Evolutionary conservation across 2,329 filamentous ascomycete species (phyloP).

Genomic region (Lecanosticta acicola): DNA sequence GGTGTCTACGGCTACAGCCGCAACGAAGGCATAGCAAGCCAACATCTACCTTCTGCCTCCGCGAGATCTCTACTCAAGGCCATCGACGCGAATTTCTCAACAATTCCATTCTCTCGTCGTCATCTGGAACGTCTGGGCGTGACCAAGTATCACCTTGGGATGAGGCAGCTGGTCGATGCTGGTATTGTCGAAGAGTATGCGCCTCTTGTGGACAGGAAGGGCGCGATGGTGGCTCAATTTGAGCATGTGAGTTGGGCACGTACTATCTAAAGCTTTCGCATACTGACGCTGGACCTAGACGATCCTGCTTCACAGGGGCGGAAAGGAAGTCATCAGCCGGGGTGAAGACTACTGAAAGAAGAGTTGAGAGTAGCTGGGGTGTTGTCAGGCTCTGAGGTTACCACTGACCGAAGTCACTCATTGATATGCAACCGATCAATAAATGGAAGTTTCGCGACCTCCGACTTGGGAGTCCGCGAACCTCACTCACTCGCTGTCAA

Average conservation of each 20-base stretch:
- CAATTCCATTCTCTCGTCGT: constrained; percentile 80
- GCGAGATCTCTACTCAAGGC: constrained; percentile 80
- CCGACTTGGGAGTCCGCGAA: too few relatives aligned
- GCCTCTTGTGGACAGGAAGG: constrained; percentile 84
- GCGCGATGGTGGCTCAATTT: constrained; percentile 88
- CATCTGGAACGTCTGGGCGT: constrained; percentile 91
- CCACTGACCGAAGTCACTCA: too few relatives aligned
- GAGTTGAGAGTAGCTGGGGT: too few relatives aligned
- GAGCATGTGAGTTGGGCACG: constrained; percentile 68
- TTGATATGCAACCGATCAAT: too few relatives aligned
- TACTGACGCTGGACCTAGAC: constrained; percentile 2
- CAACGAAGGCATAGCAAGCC: constrained; percentile 64
- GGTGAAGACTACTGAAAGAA: constrained; percentile 12
- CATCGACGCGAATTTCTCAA: constrained; percentile 96
- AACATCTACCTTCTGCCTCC: constrained; percentile 69
- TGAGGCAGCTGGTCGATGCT: constrained; percentile 77
- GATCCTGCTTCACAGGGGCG: constrained; percentile 8
- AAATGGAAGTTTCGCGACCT: too few relatives aligned
- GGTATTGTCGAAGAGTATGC: constrained; percentile 89
- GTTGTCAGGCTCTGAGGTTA: too few relatives aligned
- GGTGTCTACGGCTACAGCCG: constrained; percentile 87
- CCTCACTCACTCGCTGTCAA: too few relatives aligned
- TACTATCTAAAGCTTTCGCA: not conserved
- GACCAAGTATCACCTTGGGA: constrained; percentile 84
- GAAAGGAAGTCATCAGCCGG: constrained; percentile 12